These are phyloP conservation scores for Gamarada debralockiae DNA, from an alignment of 495 filamentous ascomycete genomes.

Conservation along the genomic window DNA sequence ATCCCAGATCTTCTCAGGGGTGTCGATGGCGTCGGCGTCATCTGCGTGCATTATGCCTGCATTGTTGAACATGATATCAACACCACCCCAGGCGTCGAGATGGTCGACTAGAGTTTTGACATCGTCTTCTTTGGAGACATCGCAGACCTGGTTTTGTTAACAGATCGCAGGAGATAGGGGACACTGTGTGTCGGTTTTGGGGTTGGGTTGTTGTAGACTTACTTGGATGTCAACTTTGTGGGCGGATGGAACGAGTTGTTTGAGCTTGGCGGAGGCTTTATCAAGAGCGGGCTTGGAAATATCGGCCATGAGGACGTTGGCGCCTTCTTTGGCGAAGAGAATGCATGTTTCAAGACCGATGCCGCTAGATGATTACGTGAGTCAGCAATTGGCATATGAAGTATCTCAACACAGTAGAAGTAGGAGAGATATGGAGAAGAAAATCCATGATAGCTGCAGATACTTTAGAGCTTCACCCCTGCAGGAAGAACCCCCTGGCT, in stretches of 20 bases:
- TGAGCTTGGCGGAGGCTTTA: conserved; percentile 64
- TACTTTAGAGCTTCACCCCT: no score
- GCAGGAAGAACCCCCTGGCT: no score
- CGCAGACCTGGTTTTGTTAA: no score
- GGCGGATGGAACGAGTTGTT: conserved; percentile 62
- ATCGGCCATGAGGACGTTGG: conserved; percentile 81
- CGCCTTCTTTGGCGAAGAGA: conserved; percentile 88
- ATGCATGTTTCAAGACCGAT: conserved; percentile 95
- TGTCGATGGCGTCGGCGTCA: conserved; percentile 81
- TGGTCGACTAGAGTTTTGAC: conserved; percentile 67
- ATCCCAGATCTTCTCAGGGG: conserved; percentile 91
- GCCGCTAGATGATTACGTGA: conserved; percentile 55
- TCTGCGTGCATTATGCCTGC: conserved; percentile 95
- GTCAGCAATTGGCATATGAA: background rate
- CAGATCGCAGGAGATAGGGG: no score
- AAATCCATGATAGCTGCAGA: no score
- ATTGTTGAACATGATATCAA: conserved; percentile 98
- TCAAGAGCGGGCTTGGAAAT: conserved; percentile 71
- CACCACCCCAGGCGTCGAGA: conserved; percentile 82
- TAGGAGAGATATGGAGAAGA: no score
- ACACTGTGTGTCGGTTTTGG: no score
- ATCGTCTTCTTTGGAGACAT: conserved; percentile 68
- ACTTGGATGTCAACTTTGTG: conserved; percentile 55
- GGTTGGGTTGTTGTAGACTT: no score
- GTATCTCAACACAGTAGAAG: no score